phyloP scores from a whole-genome alignment of 116 monocot species.

The Cymodocea nodosa region DNA sequence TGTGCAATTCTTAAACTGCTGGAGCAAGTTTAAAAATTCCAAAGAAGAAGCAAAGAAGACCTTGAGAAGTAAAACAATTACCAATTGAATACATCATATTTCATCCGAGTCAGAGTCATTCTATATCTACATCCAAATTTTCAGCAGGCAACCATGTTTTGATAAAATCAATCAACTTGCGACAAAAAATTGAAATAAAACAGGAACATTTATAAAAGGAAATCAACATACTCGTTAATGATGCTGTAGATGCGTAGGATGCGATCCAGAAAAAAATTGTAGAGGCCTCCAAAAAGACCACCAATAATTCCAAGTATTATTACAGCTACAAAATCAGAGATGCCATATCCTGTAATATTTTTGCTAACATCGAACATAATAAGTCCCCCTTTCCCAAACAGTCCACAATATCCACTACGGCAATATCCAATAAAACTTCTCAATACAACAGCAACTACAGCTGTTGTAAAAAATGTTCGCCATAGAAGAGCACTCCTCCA shows the following conservation, averaged over 20 bases:
- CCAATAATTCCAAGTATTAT: constrained; percentile 66
- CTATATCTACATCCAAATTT: too few species aligned
- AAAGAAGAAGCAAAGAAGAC: too few species aligned
- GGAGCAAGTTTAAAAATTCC: too few species aligned
- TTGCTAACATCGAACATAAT: constrained; percentile 89
- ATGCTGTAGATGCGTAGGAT: constrained; percentile 63
- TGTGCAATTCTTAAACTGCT: too few species aligned
- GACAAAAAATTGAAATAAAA: too few species aligned
- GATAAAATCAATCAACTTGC: too few species aligned
- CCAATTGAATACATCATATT: too few species aligned
- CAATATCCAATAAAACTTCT: constrained; percentile 62
- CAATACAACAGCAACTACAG: constrained; percentile 80
- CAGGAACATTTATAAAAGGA: constrained; percentile 23
- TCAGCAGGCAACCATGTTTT: too few species aligned
- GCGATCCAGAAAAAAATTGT: constrained; percentile 60
- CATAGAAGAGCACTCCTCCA: constrained; percentile 94
- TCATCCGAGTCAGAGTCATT: too few species aligned
- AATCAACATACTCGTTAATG: constrained; percentile 61
- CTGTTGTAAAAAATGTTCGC: constrained; percentile 95
- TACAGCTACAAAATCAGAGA: constrained; percentile 46
- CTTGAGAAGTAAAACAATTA: too few species aligned
- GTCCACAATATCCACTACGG: constrained; percentile 69
- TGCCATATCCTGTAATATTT: constrained; percentile 33
- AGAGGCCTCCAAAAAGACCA: constrained; percentile 75
- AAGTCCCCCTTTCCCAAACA: constrained; percentile 82